Evolutionary conservation across 2,329 filamentous ascomycete genomes (phyloP).

Genomic region (Alternaria sp.): DNA sequence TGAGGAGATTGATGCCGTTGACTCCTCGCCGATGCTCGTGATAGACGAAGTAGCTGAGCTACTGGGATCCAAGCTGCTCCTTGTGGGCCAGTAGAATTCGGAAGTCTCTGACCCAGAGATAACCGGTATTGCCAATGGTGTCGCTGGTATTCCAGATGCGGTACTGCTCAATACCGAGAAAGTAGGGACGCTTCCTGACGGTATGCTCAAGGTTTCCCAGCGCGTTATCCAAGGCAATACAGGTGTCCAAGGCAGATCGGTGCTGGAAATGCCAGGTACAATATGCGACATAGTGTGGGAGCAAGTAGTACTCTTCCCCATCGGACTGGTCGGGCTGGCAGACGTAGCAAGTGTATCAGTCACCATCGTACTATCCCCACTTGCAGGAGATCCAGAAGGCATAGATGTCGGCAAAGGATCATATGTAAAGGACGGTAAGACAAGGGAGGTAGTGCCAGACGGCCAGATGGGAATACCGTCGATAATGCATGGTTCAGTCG

Average conservation of each 20-base stretch:
- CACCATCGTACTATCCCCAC: neutral
- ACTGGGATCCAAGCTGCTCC: neutral
- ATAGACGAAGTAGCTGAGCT: neutral
- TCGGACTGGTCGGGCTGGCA: neutral
- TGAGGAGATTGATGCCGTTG: neutral
- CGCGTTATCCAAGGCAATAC: neutral
- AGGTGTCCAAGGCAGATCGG: neutral
- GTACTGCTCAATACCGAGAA: neutral
- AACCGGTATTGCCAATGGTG: neutral
- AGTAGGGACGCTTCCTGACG: neutral
- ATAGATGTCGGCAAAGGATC: neutral
- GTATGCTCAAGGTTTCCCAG: neutral
- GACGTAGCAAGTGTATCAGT: neutral
- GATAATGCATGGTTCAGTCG: slow-evolving; percentile 1
- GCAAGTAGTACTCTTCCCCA: neutral
- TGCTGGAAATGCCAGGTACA: neutral
- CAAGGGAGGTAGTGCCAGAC: neutral
- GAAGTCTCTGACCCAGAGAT: neutral
- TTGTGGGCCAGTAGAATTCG: neutral
- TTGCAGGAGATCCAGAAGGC: neutral
- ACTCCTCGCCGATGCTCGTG: neutral
- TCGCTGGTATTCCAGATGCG: neutral
- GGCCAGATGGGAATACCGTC: slow-evolving; percentile 5
- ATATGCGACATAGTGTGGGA: slow-evolving; percentile 1
- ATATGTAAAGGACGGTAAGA: neutral